Conservation (phyloP, 768 basidiomycete species). For the Tricholoma hemisulphureum region DNA sequence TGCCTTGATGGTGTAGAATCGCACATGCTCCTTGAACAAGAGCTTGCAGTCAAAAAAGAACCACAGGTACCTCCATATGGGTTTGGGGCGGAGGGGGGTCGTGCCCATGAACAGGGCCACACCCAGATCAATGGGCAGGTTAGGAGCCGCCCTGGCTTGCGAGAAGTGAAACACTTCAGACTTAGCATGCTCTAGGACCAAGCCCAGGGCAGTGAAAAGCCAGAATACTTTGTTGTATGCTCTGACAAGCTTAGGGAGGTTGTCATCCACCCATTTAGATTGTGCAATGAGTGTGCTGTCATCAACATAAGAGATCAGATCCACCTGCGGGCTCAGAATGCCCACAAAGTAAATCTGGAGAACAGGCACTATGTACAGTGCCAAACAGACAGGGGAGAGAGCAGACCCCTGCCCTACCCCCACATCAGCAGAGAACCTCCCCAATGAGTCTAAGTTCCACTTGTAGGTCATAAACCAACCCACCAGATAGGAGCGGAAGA, state of each 20-base stretch:
- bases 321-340: not conserved
- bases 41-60: conserved; percentile 2
- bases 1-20: not conserved
- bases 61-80: not conserved
- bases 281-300: too few species aligned
- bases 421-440: not conserved
- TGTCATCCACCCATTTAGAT: too few species aligned
- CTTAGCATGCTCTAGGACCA: conserved; percentile 4
- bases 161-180: too few species aligned
- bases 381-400: too few species aligned
- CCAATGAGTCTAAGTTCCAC: not conserved
- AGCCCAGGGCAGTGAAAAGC: not conserved
- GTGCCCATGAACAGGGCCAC: not conserved
- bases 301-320: not conserved
- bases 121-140: conserved; percentile 6
- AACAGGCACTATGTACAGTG: too few species aligned
- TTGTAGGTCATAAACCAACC: too few species aligned
- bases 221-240: not conserved
- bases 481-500: too few species aligned
- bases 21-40: not conserved
- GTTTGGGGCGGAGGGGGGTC: not conserved
- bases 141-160: too few species aligned
- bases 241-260: not conserved
- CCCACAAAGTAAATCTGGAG: not conserved
- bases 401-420: conserved; percentile 1